These are phyloP conservation scores for Phylloporus sp. DNA, from an alignment of 768 basidiomycete genomes.

Conservation along the genomic window DNA sequence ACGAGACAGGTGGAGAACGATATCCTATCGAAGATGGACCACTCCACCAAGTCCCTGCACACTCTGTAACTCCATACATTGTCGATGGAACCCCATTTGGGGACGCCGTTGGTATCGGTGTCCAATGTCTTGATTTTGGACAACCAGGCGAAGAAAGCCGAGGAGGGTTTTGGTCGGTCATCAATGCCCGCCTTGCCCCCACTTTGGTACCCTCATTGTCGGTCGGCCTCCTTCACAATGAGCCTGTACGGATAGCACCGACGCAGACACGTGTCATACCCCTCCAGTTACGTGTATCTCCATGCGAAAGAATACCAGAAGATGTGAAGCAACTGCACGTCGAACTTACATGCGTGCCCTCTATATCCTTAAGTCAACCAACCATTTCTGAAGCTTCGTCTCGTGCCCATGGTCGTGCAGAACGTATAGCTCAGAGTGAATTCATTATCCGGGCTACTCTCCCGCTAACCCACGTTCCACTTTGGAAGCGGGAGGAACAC, in stretches of 20 bases:
- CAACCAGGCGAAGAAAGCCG: slow-evolving; percentile 5
- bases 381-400: not conserved
- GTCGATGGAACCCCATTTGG: slow-evolving; percentile 77
- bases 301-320: slow-evolving; percentile 27
- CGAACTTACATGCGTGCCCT: slow-evolving; percentile 31
- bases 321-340: slow-evolving; percentile 37
- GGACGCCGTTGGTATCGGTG: slow-evolving; percentile 58
- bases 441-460: slow-evolving; percentile 34
- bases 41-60: slow-evolving; percentile 44
- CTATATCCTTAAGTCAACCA: not conserved
- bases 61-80: slow-evolving; percentile 63
- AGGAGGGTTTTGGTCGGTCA: slow-evolving; percentile 58
- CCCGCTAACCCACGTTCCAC: slow-evolving; percentile 43
- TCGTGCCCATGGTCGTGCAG: not conserved
- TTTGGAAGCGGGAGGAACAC: slow-evolving; percentile 37
- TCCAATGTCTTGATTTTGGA: slow-evolving; percentile 41
- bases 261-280: slow-evolving; percentile 63
- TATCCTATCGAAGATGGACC: not conserved
- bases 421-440: not conserved
- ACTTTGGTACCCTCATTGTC: slow-evolving; percentile 10
- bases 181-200: slow-evolving; percentile 11
- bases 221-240: slow-evolving; percentile 14
- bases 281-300: slow-evolving; percentile 41
- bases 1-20: not conserved
- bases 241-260: slow-evolving; percentile 45